Conservation (phyloP, 2,329 filamentous ascomycete species). For the Pseudogymnoascus sp. region DNA sequence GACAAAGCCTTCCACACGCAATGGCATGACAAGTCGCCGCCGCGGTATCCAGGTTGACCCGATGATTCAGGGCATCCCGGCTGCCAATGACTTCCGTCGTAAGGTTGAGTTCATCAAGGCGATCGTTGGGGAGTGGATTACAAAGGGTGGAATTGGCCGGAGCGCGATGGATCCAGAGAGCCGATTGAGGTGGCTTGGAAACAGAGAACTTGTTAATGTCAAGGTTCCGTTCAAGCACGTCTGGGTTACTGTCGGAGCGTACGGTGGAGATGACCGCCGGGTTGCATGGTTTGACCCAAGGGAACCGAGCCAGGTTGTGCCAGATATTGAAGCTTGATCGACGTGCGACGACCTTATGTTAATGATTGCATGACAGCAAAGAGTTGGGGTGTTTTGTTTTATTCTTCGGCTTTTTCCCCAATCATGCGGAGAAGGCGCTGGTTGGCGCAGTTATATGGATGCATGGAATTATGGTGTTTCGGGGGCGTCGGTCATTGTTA, state of each 20-base stretch:
- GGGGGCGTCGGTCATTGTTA: background rate
- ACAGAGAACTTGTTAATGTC: constrained; percentile 45
- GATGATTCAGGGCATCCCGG: constrained; percentile 54
- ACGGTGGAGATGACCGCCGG: constrained; percentile 44
- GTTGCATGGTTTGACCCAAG: constrained; percentile 28
- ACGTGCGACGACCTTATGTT: constrained; percentile 14
- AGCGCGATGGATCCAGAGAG: constrained; percentile 45
- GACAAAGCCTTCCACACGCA: constrained; percentile 39
- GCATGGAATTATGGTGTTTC: constrained; percentile 14
- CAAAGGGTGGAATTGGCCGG: constrained; percentile 61
- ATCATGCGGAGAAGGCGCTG: constrained; percentile 1
- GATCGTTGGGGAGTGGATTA: constrained; percentile 62
- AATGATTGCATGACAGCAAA: constrained; percentile 4
- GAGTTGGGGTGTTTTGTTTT: constrained; percentile 6
- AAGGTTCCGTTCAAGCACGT: constrained; percentile 52
- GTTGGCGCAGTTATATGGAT: constrained; percentile 11
- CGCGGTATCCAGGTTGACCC: constrained; percentile 42
- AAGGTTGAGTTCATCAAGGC: constrained; percentile 66
- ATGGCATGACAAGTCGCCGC: constrained; percentile 29
- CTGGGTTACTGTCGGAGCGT: constrained; percentile 59
- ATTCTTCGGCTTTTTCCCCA: constrained; percentile 7
- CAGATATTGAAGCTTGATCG: constrained; percentile 22
- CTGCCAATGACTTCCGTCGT: constrained; percentile 61
- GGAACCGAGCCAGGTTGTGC: constrained; percentile 22
- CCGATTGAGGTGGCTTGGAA: constrained; percentile 50